A percentile compares a stretch with the other conserved stretches of the same genome.
phyloP scores from a whole-genome alignment of 352 stramenopile genomes.

The Peronospora farinosa region DNA sequence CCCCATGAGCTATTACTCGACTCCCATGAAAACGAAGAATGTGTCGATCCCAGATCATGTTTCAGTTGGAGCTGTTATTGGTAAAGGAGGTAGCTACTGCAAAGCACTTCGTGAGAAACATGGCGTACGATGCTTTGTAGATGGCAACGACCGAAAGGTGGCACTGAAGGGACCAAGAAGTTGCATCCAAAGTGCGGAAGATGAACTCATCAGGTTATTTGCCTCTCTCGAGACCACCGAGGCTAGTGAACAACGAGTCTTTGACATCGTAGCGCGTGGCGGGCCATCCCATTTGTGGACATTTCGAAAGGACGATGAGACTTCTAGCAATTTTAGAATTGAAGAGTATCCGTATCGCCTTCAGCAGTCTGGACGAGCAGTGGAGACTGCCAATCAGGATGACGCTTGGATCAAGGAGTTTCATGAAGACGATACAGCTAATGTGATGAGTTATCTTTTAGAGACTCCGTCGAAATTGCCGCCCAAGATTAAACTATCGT shows the following conservation, averaged over 20 bases:
- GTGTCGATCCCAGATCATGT: conserved; percentile 30
- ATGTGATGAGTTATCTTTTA: conserved; percentile 24
- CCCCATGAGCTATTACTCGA: conserved; percentile 16
- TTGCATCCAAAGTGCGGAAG: conserved; percentile 14
- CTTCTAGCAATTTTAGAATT: conserved; percentile 13
- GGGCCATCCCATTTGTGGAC: conserved; percentile 23
- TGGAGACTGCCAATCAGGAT: conserved; percentile 9
- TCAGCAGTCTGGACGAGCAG: conserved; percentile 18
- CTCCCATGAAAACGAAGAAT: conserved; percentile 6
- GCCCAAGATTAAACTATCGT: conserved; percentile 21
- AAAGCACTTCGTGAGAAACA: conserved; percentile 26
- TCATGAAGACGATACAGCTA: conserved; percentile 13
- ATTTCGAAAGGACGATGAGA: conserved; percentile 20
- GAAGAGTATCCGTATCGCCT: conserved; percentile 23
- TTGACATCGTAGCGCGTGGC: conserved; percentile 23
- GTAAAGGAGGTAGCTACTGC: conserved; percentile 34
- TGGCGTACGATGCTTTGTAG: conserved; percentile 27
- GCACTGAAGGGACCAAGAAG: conserved; percentile 19
- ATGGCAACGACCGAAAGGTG: conserved; percentile 22
- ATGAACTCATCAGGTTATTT: conserved; percentile 28
- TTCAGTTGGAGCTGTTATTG: conserved; percentile 38
- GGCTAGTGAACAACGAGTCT: conserved; percentile 11
- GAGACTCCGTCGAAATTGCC: conserved; percentile 10
- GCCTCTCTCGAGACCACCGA: conserved; percentile 13
- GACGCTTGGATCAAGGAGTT: conserved; percentile 31